Evolutionary conservation across 179 eudicot genomes (phyloP).

Genomic region (Vitellaria paradoxa): DNA sequence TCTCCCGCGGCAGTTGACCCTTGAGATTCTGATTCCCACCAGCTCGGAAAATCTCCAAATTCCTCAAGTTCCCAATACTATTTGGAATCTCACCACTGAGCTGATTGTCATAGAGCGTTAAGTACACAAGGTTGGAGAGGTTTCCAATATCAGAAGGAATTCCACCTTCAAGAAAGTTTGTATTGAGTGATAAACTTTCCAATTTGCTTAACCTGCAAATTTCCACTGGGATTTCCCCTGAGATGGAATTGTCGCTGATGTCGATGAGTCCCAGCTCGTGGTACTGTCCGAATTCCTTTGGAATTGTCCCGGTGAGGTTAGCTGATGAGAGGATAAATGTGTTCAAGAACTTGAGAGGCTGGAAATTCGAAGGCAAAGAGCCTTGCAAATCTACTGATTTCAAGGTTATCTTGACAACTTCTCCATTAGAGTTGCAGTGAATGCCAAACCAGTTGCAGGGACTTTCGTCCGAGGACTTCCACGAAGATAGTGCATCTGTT

Average conservation of each 20-base stretch:
- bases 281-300: slow-evolving; percentile 62
- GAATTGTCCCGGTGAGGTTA: slow-evolving; percentile 71
- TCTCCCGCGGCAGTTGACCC: slow-evolving; percentile 67
- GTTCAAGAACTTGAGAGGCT: slow-evolving; percentile 40
- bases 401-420: slow-evolving; percentile 47
- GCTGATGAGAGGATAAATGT: slow-evolving; percentile 51
- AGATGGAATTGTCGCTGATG: slow-evolving; percentile 55
- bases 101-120: slow-evolving; percentile 67
- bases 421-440: slow-evolving; percentile 38
- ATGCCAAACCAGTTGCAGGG: slow-evolving; percentile 80
- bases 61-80: slow-evolving; percentile 52
- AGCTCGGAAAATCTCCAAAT: slow-evolving; percentile 57
- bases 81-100: slow-evolving; percentile 64
- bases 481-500: slow-evolving; percentile 38
- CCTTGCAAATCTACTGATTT: slow-evolving; percentile 56
- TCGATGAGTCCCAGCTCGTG: slow-evolving; percentile 44
- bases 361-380: slow-evolving; percentile 58
- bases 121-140: slow-evolving; percentile 36
- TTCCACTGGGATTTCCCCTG: slow-evolving; percentile 68
- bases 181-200: slow-evolving; percentile 43
- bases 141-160: slow-evolving; percentile 72
- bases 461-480: slow-evolving; percentile 44
- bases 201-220: slow-evolving; percentile 52
- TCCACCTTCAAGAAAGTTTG: slow-evolving; percentile 53
- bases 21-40: slow-evolving; percentile 83